Base-by-base conservation (phyloP, 352 stramenopile species). In the Plasmopara viticola region DNA sequence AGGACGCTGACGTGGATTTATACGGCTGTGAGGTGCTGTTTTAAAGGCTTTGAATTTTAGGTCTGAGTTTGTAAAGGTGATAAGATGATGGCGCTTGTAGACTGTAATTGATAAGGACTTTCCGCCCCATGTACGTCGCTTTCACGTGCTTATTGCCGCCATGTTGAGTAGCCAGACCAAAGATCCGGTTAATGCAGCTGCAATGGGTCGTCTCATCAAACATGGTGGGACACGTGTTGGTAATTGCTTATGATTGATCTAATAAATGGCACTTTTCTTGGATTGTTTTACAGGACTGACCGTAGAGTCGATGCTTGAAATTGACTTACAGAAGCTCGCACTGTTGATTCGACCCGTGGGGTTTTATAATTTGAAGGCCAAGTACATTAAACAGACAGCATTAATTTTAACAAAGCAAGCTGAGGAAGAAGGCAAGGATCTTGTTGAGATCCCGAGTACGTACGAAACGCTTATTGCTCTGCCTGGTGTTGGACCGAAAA, bases 111-210 rank as follows among this genome's bases (percentile, higher is more conserved):
- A 77, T 28, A 47, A 62, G 35, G 58, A 45, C 28, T 74, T 68
- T 18, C 58, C 57, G 2, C 64, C 70, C 9, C 72, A 86, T 42
- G 56, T 82, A 17, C 51, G 62, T 44, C 79, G 91, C 37, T 98
- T 98, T 63, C 93, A 98, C 66, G 82, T 96, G 35, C 68, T 99
- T 8, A 88, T 98, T 25, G 81, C 90, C n/a, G 82, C 97, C 10
- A 98, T 99, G 93, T 72, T 99, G 39, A 97, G 87, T 44, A 97
- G 81, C 60, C 96, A 99, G 68, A 99, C 95, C 0, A 98, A 98
- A 64, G 96, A 99, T 70, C 87, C 87, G 1, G 76, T 98, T 14
- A 90, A 83, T 30, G 75, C 78, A 15, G 80, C 78, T 45, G 85
- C 75, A 34, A 84, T 94, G 82, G 60, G 56, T 30, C 65, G 86